These are phyloP conservation scores for Scortechinia acanthostroma DNA, from an alignment of 2,329 filamentous ascomycete genomes.

Conservation along the genomic window DNA sequence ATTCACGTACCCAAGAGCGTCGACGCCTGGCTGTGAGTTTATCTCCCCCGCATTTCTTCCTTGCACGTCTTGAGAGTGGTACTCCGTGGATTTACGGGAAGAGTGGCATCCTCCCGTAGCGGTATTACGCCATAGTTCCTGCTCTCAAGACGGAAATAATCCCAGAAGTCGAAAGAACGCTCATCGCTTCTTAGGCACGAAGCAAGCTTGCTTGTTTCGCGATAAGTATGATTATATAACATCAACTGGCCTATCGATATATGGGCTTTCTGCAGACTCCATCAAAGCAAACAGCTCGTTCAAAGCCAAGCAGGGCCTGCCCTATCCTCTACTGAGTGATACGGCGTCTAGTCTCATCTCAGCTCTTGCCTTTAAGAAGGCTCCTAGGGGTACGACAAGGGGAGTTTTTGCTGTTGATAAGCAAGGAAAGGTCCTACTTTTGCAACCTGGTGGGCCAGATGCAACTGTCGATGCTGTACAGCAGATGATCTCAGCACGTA, in stretches of 20 bases:
- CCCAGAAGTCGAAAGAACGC: background rate
- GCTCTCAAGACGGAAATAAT: no score
- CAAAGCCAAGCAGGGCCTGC: constrained; percentile 82
- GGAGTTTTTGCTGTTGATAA: constrained; percentile 86
- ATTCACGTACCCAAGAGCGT: constrained; percentile 93
- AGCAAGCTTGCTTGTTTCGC: constrained; percentile 86
- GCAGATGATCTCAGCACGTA: constrained; percentile 46
- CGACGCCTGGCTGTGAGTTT: constrained; percentile 83
- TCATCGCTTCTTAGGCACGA: constrained; percentile 69
- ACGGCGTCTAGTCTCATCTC: constrained; percentile 65
- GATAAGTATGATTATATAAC: constrained; percentile 75
- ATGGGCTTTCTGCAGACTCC: constrained; percentile 80
- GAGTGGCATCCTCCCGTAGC: no score
- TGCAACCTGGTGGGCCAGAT: constrained; percentile 69
- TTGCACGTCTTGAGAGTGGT: background rate
- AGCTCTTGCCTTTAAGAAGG: constrained; percentile 85
- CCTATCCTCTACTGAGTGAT: constrained; percentile 84
- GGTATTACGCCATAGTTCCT: no score
- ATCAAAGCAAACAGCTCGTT: constrained; percentile 90
- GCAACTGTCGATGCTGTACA: constrained; percentile 73
- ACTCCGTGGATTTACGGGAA: background rate
- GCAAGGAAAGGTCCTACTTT: constrained; percentile 70
- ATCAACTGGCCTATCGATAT: constrained; percentile 75
- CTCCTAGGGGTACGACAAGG: constrained; percentile 70
- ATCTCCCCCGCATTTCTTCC: constrained; percentile 4